These are phyloP conservation scores for Vitis labrusca DNA, from an alignment of 164 flowering plant genomes.

Conservation along the genomic window DNA sequence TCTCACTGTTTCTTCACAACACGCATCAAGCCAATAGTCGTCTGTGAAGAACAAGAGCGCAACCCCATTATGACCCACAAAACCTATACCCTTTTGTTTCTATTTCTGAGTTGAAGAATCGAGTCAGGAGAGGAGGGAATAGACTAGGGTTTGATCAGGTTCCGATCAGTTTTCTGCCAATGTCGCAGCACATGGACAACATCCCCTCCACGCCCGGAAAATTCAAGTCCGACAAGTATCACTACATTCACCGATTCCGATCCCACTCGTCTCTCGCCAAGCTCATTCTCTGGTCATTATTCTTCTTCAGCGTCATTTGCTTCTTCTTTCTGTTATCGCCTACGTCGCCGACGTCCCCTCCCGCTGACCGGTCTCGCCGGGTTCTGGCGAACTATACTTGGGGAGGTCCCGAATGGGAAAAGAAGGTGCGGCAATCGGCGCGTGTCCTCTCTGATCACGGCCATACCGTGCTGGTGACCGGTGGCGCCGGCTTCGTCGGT, in stretches of 20 bases:
- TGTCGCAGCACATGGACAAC: conserved; percentile 15
- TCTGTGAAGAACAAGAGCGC: too few species aligned
- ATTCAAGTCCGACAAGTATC: conserved; percentile 22
- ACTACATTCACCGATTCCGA: background rate
- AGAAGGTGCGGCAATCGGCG: conserved; percentile 58
- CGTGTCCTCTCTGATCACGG: conserved; percentile 43
- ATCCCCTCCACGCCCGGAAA: conserved; percentile 33
- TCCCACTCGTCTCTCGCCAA: conserved; percentile 2
- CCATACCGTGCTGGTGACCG: conserved; percentile 70
- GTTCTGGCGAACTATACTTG: conserved; percentile 24
- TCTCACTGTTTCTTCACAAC: too few species aligned
- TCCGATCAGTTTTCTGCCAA: background rate
- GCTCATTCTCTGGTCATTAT: conserved; percentile 21
- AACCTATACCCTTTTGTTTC: too few species aligned
- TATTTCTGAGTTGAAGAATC: too few species aligned
- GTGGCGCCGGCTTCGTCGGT: conserved; percentile 39
- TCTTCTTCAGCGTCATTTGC: conserved; percentile 25
- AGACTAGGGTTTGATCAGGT: too few species aligned
- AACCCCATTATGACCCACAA: too few species aligned
- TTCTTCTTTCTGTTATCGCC: conserved; percentile 21
- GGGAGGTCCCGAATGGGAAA: conserved; percentile 68
- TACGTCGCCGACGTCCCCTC: conserved; percentile 7
- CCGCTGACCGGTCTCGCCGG: conserved; percentile 13
- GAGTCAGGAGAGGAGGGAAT: too few species aligned
- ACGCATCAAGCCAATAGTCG: too few species aligned